Base-by-base conservation (phyloP, 176 grass and related monocot genomes). In the Eragrostis curvula region DNA sequence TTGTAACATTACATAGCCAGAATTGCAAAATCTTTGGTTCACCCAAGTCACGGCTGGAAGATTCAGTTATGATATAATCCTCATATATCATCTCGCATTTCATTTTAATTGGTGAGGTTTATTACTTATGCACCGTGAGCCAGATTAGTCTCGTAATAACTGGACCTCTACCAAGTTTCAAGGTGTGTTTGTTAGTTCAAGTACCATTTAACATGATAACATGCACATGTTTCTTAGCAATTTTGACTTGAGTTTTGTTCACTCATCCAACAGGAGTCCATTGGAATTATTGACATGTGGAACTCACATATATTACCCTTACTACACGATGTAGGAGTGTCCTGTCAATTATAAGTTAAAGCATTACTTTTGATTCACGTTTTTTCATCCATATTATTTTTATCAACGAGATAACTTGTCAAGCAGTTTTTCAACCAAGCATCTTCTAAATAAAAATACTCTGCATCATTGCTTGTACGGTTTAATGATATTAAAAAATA, bases 41-140 rank as follows among this genome's bases (percentile, higher is more conserved):
- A 79, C 25, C 57, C 13, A 42, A 58, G 71, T 85, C 36, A 77
- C 7, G 77, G 32, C 49, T 75, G 70, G 15, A 64, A 48, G 59
- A 73, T 87, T 63, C 23, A 55, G 23, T 10, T 39, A 10, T 51
- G 42, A 32, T 56, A 51, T 36, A 77, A 67, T 15, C 39, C 14
- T 66, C 29, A 28, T 60, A 44, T 43, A 24, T 48, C 57, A 57
- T 48, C 45, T 65, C 77, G 67, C 46, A 39, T 27, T 59, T 6
- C 20, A 18, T n/a, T 20, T 63, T 65, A 66, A 65, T 79, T 1
- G 24, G 16, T 72, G 56, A 18, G 30, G 23, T 9, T 55, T 32
- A 73, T 59, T 57, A 71, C 25, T 21, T 44, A 9, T 75, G 50
- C 66, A n/a, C 8, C 39, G 27, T 68, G 2, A 28, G 13, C 61